A percentile compares a stretch with the other conserved stretches of the same genome.
These are phyloP conservation scores for Epichloe amarillans DNA, from an alignment of 2,329 filamentous ascomycete species.

Conservation along the genomic window DNA sequence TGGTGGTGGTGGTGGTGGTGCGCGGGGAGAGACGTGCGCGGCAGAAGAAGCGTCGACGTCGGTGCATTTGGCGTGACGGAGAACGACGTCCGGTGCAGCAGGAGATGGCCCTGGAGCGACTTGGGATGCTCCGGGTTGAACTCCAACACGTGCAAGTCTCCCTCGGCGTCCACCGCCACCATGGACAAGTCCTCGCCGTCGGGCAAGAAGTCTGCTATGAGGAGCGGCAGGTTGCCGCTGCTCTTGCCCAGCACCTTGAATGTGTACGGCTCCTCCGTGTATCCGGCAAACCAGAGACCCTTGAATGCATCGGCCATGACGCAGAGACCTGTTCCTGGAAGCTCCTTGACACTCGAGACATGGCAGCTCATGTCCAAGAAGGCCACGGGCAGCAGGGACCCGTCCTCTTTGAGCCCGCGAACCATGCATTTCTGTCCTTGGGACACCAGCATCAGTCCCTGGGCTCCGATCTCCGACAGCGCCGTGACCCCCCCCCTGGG, in stretches of 20 bases:
- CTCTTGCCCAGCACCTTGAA: constrained; percentile 90
- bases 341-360: constrained; percentile 70
- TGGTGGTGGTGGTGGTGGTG: constrained; percentile 10
- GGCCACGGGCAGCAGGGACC: constrained; percentile 79
- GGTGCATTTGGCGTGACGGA: constrained; percentile 68
- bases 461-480: constrained; percentile 69
- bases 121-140: constrained; percentile 95
- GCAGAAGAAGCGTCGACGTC: constrained; percentile 62
- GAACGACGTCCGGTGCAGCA: constrained; percentile 81
- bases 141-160: constrained; percentile 77
- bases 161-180: constrained; percentile 70
- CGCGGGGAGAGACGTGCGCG: constrained; percentile 39
- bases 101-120: constrained; percentile 74
- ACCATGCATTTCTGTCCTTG: constrained; percentile 98
- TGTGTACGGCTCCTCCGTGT: constrained; percentile 92
- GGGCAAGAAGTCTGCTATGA: constrained; percentile 78
- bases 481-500: constrained; percentile 88
- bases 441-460: constrained; percentile 77
- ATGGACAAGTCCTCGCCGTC: constrained; percentile 74
- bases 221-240: constrained; percentile 60
- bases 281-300: constrained; percentile 91
- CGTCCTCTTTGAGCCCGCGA: constrained; percentile 87
- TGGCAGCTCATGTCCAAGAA: constrained; percentile 98
- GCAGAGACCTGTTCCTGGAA: constrained; percentile 72
- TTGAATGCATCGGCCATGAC: constrained; percentile 84